These are phyloP conservation scores for Plasmodium gaboni DNA, from an alignment of 169 alveolate genomes.

Conservation along the genomic window DNA sequence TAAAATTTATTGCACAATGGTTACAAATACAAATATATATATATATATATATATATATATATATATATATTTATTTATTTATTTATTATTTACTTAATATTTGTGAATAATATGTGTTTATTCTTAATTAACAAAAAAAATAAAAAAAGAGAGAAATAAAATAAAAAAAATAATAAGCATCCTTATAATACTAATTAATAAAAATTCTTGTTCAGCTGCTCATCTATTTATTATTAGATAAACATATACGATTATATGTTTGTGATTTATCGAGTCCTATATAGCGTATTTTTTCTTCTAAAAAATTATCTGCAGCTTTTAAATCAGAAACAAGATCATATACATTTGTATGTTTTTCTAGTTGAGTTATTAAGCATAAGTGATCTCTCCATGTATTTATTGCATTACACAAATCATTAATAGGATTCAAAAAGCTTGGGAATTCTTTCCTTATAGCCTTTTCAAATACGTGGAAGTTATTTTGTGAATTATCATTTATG, in stretches of 20 bases:
- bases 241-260: constrained; percentile 53
- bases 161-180: constrained; percentile 1
- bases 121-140: constrained; percentile 4
- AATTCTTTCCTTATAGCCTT: constrained; percentile 62
- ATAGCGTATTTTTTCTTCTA: constrained; percentile 69
- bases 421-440: constrained; percentile 67
- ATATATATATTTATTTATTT: too few relatives aligned
- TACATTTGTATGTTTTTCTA: constrained; percentile 74
- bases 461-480: constrained; percentile 69
- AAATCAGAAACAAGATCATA: constrained; percentile 70
- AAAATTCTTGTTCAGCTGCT: neutral
- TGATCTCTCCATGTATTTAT: constrained; percentile 76
- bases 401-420: constrained; percentile 64
- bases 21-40: too few relatives aligned
- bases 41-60: too few relatives aligned
- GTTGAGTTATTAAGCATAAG: constrained; percentile 42
- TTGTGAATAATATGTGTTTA: neutral
- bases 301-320: constrained; percentile 69
- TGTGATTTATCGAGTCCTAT: constrained; percentile 67
- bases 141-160: neutral
- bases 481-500: constrained; percentile 1
- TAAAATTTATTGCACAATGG: too few relatives aligned
- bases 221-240: constrained; percentile 17
- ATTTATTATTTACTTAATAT: too few relatives aligned
- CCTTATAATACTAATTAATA: neutral